A percentile compares a stretch with the other conserved stretches of the same genome.
These are phyloP conservation scores for Trichoderma lentiforme DNA, from an alignment of 2,329 filamentous ascomycete species.

Conservation along the genomic window DNA sequence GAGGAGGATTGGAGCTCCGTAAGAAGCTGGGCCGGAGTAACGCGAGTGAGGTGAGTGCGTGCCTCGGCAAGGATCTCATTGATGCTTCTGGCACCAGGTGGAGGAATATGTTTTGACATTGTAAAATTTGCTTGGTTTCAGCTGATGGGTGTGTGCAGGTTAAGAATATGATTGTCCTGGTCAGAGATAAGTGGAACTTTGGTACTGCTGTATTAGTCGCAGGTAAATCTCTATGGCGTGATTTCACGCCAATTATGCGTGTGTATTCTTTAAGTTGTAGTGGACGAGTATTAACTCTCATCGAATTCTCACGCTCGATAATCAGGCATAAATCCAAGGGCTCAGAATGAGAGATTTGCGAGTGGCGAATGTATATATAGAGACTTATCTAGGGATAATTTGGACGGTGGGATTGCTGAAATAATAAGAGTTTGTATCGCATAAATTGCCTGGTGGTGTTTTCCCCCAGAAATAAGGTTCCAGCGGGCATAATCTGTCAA, in stretches of 20 bases:
- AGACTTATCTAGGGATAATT: background rate
- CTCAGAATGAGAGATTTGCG: background rate
- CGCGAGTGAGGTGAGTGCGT: slow-evolving; percentile 13
- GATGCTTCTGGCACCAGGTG: slow-evolving; percentile 19
- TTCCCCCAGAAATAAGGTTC: background rate
- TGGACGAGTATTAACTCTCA: background rate
- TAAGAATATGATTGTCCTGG: background rate
- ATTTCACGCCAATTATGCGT: background rate
- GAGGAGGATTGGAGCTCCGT: slow-evolving; percentile 1
- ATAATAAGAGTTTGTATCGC: background rate
- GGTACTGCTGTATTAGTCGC: background rate
- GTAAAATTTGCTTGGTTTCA: background rate
- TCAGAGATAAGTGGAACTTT: background rate
- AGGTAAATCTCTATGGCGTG: background rate
- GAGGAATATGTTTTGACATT: slow-evolving; percentile 19
- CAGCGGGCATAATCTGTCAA: background rate
- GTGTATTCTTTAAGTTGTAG: background rate
- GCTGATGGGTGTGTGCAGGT: background rate
- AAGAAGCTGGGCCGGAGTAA: slow-evolving; percentile 17
- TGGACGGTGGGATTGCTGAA: background rate
- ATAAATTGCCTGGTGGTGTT: background rate
- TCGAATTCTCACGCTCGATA: background rate
- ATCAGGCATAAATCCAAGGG: background rate
- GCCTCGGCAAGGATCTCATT: slow-evolving; percentile 18
- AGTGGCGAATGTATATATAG: background rate